Conservation (phyloP, 164 flowering plant species). For the Liriodendron chinense region DNA sequence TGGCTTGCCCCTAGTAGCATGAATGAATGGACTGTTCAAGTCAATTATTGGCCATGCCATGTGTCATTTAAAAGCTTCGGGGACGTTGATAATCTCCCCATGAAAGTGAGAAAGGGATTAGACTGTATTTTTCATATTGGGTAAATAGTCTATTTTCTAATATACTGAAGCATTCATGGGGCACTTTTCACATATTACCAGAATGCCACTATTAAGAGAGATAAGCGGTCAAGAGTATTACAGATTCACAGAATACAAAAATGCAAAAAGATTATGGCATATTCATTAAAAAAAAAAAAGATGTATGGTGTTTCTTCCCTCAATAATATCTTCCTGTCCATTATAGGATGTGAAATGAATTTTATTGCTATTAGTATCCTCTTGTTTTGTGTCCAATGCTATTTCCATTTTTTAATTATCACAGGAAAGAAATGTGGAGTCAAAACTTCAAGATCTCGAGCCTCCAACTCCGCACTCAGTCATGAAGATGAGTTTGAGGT, state of each 20-base stretch:
- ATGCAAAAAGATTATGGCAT: too few relatives aligned
- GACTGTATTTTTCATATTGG: too few relatives aligned
- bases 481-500: constrained; percentile 70
- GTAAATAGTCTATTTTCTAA: too few relatives aligned
- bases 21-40: not conserved
- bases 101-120: not conserved
- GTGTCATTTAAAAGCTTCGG: not conserved
- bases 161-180: too few relatives aligned
- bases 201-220: too few relatives aligned
- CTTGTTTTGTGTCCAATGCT: not conserved
- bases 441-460: constrained; percentile 63
- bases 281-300: too few relatives aligned
- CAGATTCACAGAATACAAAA: too few relatives aligned
- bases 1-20: not conserved
- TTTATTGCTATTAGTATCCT: not conserved
- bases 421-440: constrained; percentile 78
- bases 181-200: too few relatives aligned
- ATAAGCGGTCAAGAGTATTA: too few relatives aligned
- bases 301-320: too few relatives aligned
- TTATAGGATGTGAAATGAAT: not conserved
- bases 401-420: constrained; percentile 13
- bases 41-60: not conserved
- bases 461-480: constrained; percentile 65
- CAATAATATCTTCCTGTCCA: too few relatives aligned
- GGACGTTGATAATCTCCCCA: not conserved